Base-by-base conservation (phyloP, 2,329 filamentous ascomycete genomes). In the Whalleya microplaca region DNA sequence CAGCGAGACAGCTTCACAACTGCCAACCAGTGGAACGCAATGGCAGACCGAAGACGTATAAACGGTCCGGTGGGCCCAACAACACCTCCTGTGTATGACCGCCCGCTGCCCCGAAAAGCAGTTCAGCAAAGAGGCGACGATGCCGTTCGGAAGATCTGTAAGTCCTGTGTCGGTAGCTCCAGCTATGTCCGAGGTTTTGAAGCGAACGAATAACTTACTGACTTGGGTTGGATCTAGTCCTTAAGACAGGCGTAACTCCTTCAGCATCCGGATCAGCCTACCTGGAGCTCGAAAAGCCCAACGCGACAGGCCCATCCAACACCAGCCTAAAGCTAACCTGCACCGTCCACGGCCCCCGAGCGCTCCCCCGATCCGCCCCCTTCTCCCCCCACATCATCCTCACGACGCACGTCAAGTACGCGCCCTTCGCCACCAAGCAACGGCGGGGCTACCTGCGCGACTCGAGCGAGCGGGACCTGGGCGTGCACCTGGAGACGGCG, bases 191-290 rank as follows among this genome's bases (percentile, higher is more conserved):
- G 27, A 29, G 27, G 12, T 29, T 29, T 5, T 5, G 27, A 29
- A 29, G 27, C 12, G 27, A 20, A 18, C 47, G 18, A n/a, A 37
- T 47, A 42, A 23, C 37, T 47, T 41, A 23, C 37, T 53, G 29
- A 53, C 32, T 32, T 41, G 50, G 40, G 50, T 55, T 19, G 8
- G 8, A 40, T n/a, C 27, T 62, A 96, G 92, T 94, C 72, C 80
- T 98, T 44, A 92, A 95, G 73, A 97, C 94, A 8, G 92, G 92
- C 21, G 84, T 98, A 3, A 93, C 95, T 0, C 94, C 95, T 18
- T 96, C 94, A 14, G 95, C 95, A 12, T 95, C 92, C 47, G 95
- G 95, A 14, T 97, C 93, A 18, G 92, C 95, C 52, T 99, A 94
- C 72, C 80, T 94, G 52, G 91, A 90, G 69, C 76, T 88, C 47